Evolutionary conservation across 805 yeast genomes (phyloP).

Genomic region (Metschnikowia drakensbergensis): DNA sequence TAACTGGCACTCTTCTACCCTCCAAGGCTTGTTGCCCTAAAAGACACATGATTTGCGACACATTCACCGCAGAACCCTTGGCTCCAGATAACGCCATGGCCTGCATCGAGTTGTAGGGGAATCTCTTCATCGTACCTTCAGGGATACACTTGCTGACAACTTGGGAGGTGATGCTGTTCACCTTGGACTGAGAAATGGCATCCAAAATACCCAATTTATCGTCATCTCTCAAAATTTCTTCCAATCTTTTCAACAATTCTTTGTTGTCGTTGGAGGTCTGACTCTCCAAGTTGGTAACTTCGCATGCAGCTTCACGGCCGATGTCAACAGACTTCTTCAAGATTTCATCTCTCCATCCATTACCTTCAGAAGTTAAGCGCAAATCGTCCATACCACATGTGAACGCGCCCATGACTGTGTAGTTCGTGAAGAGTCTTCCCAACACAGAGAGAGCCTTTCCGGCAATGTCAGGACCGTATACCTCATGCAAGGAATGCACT

Average conservation of each 20-base stretch:
- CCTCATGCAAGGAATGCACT: constrained; percentile 93
- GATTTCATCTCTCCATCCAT: constrained; percentile 80
- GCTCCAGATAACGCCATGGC: constrained; percentile 99
- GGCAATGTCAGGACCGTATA: constrained; percentile 87
- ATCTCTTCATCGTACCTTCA: constrained; percentile 89
- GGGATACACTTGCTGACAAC: constrained; percentile 95
- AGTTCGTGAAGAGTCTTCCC: constrained; percentile 92
- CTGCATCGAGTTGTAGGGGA: constrained; percentile 97
- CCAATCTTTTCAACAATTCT: constrained; percentile 82
- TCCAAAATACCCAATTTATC: constrained; percentile 88
- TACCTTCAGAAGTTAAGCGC: constrained; percentile 87
- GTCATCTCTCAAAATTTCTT: constrained; percentile 93
- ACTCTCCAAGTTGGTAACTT: constrained; percentile 78
- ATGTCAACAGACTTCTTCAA: constrained; percentile 71
- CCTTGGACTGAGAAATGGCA: constrained; percentile 92
- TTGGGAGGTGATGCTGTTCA: constrained; percentile 86
- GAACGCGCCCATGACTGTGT: constrained; percentile 86
- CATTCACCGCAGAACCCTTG: constrained; percentile 97
- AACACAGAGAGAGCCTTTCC: constrained; percentile 88
- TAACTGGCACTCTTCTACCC: constrained; percentile 98
- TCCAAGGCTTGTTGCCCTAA: constrained; percentile 98
- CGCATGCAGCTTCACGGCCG: constrained; percentile 91
- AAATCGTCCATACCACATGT: constrained; percentile 99
- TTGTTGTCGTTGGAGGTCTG: constrained; percentile 47
- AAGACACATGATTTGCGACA: constrained; percentile 98